These are phyloP conservation scores for Trypanosomatidae sp. DNA, from an alignment of 208 protist species.

Conservation along the genomic window DNA sequence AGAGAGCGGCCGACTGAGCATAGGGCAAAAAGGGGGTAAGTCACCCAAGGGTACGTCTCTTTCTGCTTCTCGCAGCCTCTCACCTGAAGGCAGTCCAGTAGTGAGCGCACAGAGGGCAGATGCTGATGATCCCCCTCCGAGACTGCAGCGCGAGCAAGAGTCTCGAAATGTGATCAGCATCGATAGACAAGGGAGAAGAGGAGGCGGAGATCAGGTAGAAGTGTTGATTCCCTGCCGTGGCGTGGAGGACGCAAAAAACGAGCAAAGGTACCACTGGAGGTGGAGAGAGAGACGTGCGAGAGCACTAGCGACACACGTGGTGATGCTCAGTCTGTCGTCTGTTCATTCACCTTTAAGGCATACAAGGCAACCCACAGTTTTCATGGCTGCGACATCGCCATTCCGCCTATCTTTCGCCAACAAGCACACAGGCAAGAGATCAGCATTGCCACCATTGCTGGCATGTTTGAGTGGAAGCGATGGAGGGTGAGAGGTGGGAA, in stretches of 20 bases:
- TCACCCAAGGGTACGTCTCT: not conserved
- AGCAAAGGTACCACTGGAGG: not conserved
- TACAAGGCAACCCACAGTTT: not conserved
- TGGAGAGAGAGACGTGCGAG: not conserved
- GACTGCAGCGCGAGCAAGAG: not conserved
- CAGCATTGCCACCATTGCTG: not conserved
- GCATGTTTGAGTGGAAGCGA: not conserved
- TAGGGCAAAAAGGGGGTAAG: not conserved
- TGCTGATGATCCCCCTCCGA: not conserved
- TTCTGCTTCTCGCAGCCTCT: not conserved
- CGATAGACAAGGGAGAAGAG: not conserved
- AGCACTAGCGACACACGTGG: not conserved
- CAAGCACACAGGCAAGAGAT: not conserved
- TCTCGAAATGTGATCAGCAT: not conserved
- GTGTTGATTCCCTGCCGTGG: not conserved
- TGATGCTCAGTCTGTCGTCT: not conserved
- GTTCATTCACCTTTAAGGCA: not conserved
- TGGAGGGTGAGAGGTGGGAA: not conserved
- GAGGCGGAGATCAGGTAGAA: not conserved
- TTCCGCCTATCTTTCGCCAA: not conserved
- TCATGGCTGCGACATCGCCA: not conserved
- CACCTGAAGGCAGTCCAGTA: not conserved
- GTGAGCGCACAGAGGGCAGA: not conserved
- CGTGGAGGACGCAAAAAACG: not conserved
- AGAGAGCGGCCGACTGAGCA: not conserved